Evolutionary conservation across 495 filamentous ascomycete species (phyloP).

Genomic region (Hypoxylon fuscum): DNA sequence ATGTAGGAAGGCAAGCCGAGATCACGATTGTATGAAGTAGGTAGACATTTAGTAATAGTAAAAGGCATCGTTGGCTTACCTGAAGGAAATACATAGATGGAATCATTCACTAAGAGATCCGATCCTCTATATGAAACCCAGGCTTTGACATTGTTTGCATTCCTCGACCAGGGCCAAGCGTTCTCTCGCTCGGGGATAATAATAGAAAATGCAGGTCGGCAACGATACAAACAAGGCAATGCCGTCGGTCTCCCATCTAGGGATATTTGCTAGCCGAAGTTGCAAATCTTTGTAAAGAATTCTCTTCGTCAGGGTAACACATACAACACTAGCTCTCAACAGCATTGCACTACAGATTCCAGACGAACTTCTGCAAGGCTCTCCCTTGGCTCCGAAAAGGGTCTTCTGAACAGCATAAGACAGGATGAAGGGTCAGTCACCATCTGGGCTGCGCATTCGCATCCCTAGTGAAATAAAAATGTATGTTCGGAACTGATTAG

Average conservation of each 20-base stretch:
- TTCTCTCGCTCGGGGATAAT: neutral
- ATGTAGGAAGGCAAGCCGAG: slow-evolving; percentile 29
- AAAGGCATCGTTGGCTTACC: too few species aligned
- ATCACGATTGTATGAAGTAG: slow-evolving; percentile 19
- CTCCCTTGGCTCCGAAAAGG: neutral
- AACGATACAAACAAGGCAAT: slow-evolving; percentile 28
- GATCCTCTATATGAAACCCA: neutral
- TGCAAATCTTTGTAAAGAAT: too few species aligned
- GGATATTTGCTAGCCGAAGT: slow-evolving; percentile 24
- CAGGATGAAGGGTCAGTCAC: too few species aligned
- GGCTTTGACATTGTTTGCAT: slow-evolving; percentile 20
- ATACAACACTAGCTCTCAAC: too few species aligned
- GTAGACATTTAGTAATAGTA: too few species aligned
- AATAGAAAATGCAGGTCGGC: slow-evolving; percentile 14
- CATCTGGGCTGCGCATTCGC: too few species aligned
- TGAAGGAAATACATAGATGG: slow-evolving; percentile 1
- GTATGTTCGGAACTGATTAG: slow-evolving; percentile 22
- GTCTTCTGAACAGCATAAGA: too few species aligned
- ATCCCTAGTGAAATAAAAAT: too few species aligned
- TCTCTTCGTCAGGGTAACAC: too few species aligned
- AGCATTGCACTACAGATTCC: neutral
- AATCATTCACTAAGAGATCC: slow-evolving; percentile 8
- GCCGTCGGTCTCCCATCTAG: slow-evolving; percentile 33
- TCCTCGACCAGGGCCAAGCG: neutral
- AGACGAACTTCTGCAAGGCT: neutral